Percentiles rank a stretch among this genome's conserved stretches.
Conservation (phyloP, 768 basidiomycete genomes). For the Saitozyma sp. region DNA sequence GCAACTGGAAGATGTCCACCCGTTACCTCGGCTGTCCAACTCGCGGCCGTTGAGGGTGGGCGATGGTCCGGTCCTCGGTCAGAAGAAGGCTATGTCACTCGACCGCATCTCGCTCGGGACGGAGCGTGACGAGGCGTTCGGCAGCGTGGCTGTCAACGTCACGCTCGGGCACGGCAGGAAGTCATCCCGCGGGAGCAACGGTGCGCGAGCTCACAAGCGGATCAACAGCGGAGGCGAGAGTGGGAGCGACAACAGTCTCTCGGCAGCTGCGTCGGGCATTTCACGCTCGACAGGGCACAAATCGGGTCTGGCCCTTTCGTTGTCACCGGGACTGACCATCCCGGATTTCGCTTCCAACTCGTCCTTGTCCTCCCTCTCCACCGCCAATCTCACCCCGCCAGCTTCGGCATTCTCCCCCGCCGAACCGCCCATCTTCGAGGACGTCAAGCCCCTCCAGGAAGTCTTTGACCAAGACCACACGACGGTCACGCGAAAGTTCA, state of each 20-base stretch:
- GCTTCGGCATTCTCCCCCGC: slow-evolving; percentile 39
- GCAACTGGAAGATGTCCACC: slow-evolving; percentile 19
- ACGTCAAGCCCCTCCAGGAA: slow-evolving; percentile 49
- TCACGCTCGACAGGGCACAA: slow-evolving; percentile 49
- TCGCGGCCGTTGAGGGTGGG: slow-evolving; percentile 37
- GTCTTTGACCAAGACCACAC: slow-evolving; percentile 36
- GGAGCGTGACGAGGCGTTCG: slow-evolving; percentile 40
- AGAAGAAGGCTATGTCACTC: slow-evolving; percentile 40
- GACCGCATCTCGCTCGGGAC: slow-evolving; percentile 24
- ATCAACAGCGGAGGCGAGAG: slow-evolving; percentile 26
- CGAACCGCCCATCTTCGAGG: slow-evolving; percentile 49
- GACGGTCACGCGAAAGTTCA: slow-evolving; percentile 45
- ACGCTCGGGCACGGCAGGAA: slow-evolving; percentile 4
- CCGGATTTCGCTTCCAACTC: slow-evolving; percentile 45
- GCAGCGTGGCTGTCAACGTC: slow-evolving; percentile 7
- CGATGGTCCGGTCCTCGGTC: slow-evolving; percentile 9
- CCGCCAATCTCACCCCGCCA: slow-evolving; percentile 35
- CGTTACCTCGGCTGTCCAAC: slow-evolving; percentile 30
- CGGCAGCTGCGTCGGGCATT: slow-evolving; percentile 10
- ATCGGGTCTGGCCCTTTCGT: slow-evolving; percentile 41
- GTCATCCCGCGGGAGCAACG: background rate
- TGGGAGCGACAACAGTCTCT: too few relatives aligned
- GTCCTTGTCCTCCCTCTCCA: slow-evolving; percentile 40
- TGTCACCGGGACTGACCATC: slow-evolving; percentile 28
- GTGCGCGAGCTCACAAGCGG: slow-evolving; percentile 22